phyloP scores from a whole-genome alignment of 78 protist genomes.

The Polysphondylium violaceum region DNA sequence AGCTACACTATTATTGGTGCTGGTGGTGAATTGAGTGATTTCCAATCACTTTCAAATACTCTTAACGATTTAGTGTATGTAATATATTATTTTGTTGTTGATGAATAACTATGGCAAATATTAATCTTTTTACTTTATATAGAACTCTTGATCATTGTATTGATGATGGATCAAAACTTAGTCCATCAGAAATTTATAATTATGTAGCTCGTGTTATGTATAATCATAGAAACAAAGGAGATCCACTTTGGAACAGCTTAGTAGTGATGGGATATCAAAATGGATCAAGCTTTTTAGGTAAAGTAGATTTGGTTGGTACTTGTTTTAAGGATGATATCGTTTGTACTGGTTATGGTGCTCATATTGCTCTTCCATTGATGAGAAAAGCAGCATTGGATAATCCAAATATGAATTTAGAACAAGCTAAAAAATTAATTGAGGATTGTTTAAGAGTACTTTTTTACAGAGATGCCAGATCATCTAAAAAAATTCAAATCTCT shows the following conservation, averaged over 20 bases:
- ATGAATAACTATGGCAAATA: neutral
- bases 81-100: neutral
- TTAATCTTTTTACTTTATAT: neutral
- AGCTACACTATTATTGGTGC: slow-evolving; percentile 84
- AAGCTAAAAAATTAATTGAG: slow-evolving; percentile 80
- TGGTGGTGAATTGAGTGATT: slow-evolving; percentile 95
- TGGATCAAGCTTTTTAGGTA: slow-evolving; percentile 84
- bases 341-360: slow-evolving; percentile 95
- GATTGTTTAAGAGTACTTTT: slow-evolving; percentile 90
- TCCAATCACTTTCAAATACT: slow-evolving; percentile 84
- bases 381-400: slow-evolving; percentile 66
- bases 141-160: slow-evolving; percentile 72
- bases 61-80: slow-evolving; percentile 83
- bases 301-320: slow-evolving; percentile 88
- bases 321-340: slow-evolving; percentile 84
- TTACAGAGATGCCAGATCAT: slow-evolving; percentile 94
- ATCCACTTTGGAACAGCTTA: slow-evolving; percentile 91
- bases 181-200: slow-evolving; percentile 79
- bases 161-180: slow-evolving; percentile 65
- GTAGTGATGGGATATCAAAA: slow-evolving; percentile 88
- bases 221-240: slow-evolving; percentile 84
- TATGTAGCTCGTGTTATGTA: slow-evolving; percentile 91
- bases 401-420: slow-evolving; percentile 77
- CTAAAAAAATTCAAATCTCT: slow-evolving; percentile 82
- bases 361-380: slow-evolving; percentile 91